Percentiles rank a stretch among this genome's conserved stretches.
These are phyloP conservation scores for Naganishia vaughanmartiniae DNA, from an alignment of 768 basidiomycete species.

Conservation along the genomic window DNA sequence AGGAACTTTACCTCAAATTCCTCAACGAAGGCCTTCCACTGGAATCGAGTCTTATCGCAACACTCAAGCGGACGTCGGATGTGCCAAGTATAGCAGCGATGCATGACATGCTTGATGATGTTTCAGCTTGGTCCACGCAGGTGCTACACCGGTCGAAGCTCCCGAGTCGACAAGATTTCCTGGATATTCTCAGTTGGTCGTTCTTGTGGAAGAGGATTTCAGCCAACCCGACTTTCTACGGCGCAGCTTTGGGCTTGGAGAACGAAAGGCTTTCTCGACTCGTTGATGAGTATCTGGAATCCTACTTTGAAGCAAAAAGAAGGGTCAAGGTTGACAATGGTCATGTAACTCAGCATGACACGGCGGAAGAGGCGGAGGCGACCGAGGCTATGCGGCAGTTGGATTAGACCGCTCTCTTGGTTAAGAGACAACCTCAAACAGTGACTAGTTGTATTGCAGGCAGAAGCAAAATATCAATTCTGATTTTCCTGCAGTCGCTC, in stretches of 20 bases:
- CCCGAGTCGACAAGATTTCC: conserved; percentile 64
- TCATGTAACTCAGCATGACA: background rate
- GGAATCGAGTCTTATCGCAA: conserved; percentile 67
- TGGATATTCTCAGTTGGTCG: conserved; percentile 77
- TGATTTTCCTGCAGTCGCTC: background rate
- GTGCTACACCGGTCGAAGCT: conserved; percentile 51
- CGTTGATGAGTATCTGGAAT: conserved; percentile 58
- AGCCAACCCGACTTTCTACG: conserved; percentile 84
- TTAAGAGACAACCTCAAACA: background rate
- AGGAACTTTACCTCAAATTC: conserved; percentile 76
- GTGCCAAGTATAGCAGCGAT: conserved; percentile 42
- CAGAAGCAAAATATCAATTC: background rate
- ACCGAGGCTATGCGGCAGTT: background rate
- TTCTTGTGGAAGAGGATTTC: conserved; percentile 69
- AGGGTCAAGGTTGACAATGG: background rate
- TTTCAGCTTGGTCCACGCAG: conserved; percentile 16
- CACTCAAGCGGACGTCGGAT: conserved; percentile 50
- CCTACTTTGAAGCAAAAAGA: conserved; percentile 17
- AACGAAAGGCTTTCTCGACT: conserved; percentile 68
- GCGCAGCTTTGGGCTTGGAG: conserved; percentile 55
- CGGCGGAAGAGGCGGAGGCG: background rate
- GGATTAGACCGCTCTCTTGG: background rate
- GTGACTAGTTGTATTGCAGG: background rate
- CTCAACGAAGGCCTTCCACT: conserved; percentile 83
- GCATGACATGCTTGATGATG: conserved; percentile 36